Evolutionary conservation across 345 rosid genomes (phyloP), one percentile per base, ranked within the genome.

Genomic region (Viola odorata): DNA sequence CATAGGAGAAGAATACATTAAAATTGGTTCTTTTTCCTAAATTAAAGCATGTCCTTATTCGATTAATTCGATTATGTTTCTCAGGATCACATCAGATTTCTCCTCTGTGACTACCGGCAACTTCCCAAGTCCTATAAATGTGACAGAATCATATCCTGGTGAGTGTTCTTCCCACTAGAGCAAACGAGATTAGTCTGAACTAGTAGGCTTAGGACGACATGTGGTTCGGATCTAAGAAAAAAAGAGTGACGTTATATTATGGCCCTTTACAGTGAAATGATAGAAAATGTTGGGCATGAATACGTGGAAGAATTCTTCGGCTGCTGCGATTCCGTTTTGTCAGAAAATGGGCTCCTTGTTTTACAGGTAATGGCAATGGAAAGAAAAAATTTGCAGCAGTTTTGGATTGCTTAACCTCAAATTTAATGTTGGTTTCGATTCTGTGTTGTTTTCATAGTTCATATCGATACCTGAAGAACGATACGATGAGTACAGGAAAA

Each of bases 211-310:
- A 23, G 32, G 32, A 23, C 32, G 32, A 23, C 32, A 23, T 23
- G 32, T 23, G 32, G 32, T 23, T 23, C 32, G 32, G 2, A 23
- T 2, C 32, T 23, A 23, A 23, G 32, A 23, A 23, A 23, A 23
- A 23, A 1, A 23, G 32, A 23, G 32, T 23, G 32, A 23, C 32
- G 2, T 23, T 2, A 23, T 23, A 4, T 13, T 9, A 47, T 47
- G 50, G 3, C 50, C 11, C 61, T 55, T 42, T 70, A 45, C 82
- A 90, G 99, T 9, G 99, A 85, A 85, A 89, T 92, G 97, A 55
- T 92, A 49, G 97, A 89, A 82, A 85, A 85, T 9, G 96, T 92
- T 50, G 98, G 98, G 4, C 97, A 92, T 17, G 97, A 92, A 69
- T 92, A 69, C 69, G 85, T 92, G 91, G 98, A 87, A 61, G 85